These are phyloP conservation scores for Paecilomyces fulvus DNA, from an alignment of 2,329 filamentous ascomycete genomes.

Conservation along the genomic window DNA sequence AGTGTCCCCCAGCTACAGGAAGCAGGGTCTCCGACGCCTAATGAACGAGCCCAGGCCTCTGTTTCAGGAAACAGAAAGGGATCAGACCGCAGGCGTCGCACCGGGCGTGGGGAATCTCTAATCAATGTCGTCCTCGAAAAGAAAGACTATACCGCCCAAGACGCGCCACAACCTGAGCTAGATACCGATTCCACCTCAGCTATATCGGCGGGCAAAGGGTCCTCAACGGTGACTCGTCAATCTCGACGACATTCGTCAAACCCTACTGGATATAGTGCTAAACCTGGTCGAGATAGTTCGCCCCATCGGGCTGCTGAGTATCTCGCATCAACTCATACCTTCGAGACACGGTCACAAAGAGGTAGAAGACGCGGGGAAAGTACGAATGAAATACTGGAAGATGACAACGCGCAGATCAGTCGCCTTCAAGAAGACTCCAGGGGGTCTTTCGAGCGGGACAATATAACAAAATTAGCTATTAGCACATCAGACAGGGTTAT, in stretches of 20 bases:
- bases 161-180: not conserved
- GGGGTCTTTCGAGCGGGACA: not conserved
- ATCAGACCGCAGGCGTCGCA: not conserved
- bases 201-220: not conserved
- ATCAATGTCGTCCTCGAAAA: not conserved
- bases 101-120: not conserved
- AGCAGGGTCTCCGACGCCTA: not conserved
- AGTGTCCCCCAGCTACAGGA: not conserved
- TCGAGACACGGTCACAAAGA: not conserved
- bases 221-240: conserved; percentile 7
- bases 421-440: not conserved
- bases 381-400: not conserved
- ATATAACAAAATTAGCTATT: not conserved
- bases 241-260: conserved; percentile 18
- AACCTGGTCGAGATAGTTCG: not conserved
- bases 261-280: conserved; percentile 1
- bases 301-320: not conserved
- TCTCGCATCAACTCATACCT: not conserved
- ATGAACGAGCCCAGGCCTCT: not conserved
- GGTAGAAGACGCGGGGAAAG: not conserved
- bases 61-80: not conserved
- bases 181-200: not conserved
- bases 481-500: not conserved
- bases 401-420: not conserved
- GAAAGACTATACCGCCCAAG: not conserved